A percentile compares a stretch with the other conserved stretches of the same genome.
Evolutionary conservation across 495 filamentous ascomycete species (phyloP).

Genomic region (Trichoderma erinaceum): DNA sequence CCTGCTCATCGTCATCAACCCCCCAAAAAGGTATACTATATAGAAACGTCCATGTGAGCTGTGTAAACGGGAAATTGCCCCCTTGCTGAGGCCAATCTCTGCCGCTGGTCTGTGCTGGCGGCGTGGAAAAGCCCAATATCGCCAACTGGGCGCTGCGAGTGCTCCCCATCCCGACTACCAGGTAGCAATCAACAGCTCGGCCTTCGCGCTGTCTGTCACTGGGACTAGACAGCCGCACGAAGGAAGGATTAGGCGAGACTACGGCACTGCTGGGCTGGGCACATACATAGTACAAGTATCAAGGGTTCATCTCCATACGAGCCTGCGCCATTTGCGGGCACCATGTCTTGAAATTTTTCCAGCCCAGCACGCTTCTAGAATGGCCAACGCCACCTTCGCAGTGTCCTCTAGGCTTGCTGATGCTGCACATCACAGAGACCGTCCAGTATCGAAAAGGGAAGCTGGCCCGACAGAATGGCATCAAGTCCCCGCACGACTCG

Average conservation of each 20-base stretch:
- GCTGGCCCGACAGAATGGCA: conserved; percentile 9
- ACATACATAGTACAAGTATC: too few species aligned
- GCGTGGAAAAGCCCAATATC: neutral
- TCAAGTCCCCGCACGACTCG: conserved; percentile 8
- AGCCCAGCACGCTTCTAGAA: conserved; percentile 10
- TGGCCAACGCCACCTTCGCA: neutral
- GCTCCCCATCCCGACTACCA: conserved; percentile 1
- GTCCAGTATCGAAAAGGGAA: neutral
- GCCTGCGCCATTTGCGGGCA: neutral
- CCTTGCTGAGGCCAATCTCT: neutral
- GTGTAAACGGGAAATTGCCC: neutral
- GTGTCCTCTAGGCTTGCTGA: neutral
- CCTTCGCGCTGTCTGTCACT: neutral
- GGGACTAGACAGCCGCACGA: neutral
- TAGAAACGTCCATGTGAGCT: neutral
- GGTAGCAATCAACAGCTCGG: neutral
- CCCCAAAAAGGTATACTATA: too few species aligned
- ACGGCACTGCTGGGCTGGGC: too few species aligned
- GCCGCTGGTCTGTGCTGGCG: neutral
- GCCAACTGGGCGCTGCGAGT: neutral
- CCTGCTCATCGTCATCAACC: too few species aligned
- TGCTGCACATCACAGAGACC: conserved; percentile 4
- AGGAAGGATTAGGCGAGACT: neutral
- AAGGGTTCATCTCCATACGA: neutral
- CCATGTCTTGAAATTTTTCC: neutral